Conservation (phyloP, 495 filamentous ascomycete genomes). For the Neurospora africana region DNA sequence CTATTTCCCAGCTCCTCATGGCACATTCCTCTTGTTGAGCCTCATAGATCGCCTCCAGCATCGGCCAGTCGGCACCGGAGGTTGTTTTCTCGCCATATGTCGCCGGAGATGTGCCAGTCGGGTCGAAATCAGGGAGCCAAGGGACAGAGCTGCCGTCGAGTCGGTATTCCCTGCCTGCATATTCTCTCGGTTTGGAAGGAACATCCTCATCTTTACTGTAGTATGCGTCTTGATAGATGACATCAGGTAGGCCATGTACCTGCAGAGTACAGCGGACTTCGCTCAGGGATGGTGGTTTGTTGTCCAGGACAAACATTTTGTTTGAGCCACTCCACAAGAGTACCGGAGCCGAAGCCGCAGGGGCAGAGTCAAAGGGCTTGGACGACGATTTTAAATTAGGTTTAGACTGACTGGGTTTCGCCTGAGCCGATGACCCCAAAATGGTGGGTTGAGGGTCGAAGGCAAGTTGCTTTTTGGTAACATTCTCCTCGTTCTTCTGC, state of each 20-base stretch:
- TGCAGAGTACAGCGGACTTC: conserved; percentile 36
- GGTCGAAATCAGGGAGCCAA: conserved; percentile 72
- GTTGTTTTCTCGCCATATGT: conserved; percentile 43
- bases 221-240: conserved; percentile 77
- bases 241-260: conserved; percentile 28
- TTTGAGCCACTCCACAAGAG: conserved; percentile 11
- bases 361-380: background rate
- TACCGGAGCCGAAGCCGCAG: background rate
- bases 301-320: conserved; percentile 18
- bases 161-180: conserved; percentile 80
- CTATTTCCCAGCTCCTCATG: conserved; percentile 56
- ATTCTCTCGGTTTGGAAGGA: conserved; percentile 67
- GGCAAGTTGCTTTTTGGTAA: conserved; percentile 27
- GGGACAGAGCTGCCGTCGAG: conserved; percentile 63
- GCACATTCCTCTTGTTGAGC: conserved; percentile 41
- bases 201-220: conserved; percentile 85
- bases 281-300: conserved; percentile 25
- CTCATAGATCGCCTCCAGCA: conserved; percentile 40
- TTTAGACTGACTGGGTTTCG: background rate
- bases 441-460: conserved; percentile 21
- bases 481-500: conserved; percentile 26
- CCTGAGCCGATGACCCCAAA: conserved; percentile 1
- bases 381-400: background rate
- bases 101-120: conserved; percentile 44
- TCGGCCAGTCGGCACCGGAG: conserved; percentile 34